These are phyloP conservation scores for Physcomitrium patens DNA, from an alignment of 225 moss, liverwort and hornwort genomes.

Conservation along the genomic window DNA sequence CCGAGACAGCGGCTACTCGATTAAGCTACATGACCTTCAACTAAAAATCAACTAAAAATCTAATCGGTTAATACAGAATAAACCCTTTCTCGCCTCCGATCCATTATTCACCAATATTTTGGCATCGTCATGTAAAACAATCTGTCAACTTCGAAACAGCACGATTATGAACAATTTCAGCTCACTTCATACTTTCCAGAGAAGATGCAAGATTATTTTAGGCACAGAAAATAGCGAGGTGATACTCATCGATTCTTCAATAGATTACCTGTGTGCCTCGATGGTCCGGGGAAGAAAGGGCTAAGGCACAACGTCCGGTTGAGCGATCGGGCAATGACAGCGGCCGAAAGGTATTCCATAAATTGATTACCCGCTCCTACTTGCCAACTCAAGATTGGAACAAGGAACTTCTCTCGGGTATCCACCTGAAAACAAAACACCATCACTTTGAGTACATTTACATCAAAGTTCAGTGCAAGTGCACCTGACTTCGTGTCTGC, in stretches of 20 bases:
- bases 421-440: conserved; percentile 27
- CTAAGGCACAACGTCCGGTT: conserved; percentile 59
- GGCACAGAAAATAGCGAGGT: too few species aligned
- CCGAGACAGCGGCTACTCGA: not conserved
- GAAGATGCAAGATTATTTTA: too few species aligned
- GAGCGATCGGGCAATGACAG: conserved; percentile 51
- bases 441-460: not conserved
- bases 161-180: not conserved
- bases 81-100: not conserved
- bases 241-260: too few species aligned
- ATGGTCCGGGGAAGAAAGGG: conserved; percentile 49
- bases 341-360: conserved; percentile 56
- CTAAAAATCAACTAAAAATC: not conserved
- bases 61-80: too few species aligned
- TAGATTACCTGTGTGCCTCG: conserved; percentile 33
- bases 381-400: conserved; percentile 49
- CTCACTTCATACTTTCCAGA: too few species aligned
- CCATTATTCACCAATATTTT: not conserved
- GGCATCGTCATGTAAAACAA: not conserved
- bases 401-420: conserved; percentile 39
- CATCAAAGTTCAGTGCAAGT: not conserved
- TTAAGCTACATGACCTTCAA: not conserved
- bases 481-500: not conserved
- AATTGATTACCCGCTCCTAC: conserved; percentile 66
- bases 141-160: too few species aligned